Conservation (phyloP, 2,329 filamentous ascomycete genomes). For the Penicillium sp. region DNA sequence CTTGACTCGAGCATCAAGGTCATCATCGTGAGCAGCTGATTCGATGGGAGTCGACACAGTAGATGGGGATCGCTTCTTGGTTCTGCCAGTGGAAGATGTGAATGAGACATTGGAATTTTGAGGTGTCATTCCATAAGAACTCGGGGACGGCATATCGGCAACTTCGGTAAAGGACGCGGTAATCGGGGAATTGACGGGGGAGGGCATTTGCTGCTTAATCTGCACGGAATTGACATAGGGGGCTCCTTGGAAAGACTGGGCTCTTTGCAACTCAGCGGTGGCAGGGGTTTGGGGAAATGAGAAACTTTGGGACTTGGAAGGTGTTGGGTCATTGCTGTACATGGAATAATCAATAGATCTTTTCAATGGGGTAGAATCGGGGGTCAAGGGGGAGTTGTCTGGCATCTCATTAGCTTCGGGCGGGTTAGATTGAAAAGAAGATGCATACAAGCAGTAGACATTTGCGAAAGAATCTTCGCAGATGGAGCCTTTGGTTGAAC, state of each 20-base stretch:
- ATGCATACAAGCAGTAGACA: constrained; percentile 49
- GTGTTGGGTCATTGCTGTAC: constrained; percentile 41
- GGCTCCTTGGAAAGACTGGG: constrained; percentile 48
- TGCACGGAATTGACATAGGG: constrained; percentile 33
- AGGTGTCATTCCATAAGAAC: constrained; percentile 23
- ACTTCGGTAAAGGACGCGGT: constrained; percentile 54
- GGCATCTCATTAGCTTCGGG: neutral
- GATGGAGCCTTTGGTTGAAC: constrained; percentile 39
- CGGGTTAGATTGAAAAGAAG: too few relatives aligned
- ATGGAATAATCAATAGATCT: constrained; percentile 38
- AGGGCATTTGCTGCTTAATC: constrained; percentile 50
- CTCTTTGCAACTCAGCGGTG: constrained; percentile 44
- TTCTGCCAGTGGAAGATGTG: constrained; percentile 24
- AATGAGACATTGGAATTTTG: constrained; percentile 32
- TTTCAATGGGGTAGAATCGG: constrained; percentile 60
- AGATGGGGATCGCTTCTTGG: constrained; percentile 21
- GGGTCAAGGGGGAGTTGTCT: constrained; percentile 57
- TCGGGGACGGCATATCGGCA: constrained; percentile 41
- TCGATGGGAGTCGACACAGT: constrained; percentile 30
- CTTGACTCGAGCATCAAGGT: constrained; percentile 56
- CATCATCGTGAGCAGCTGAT: constrained; percentile 47
- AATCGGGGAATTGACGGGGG: constrained; percentile 52
- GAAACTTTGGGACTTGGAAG: constrained; percentile 38
- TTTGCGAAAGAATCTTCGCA: constrained; percentile 54
- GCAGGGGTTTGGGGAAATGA: constrained; percentile 34